Evolutionary conservation across 371 early-diverging fungal genomes (phyloP).

Genomic region (Mucor piriformis): DNA sequence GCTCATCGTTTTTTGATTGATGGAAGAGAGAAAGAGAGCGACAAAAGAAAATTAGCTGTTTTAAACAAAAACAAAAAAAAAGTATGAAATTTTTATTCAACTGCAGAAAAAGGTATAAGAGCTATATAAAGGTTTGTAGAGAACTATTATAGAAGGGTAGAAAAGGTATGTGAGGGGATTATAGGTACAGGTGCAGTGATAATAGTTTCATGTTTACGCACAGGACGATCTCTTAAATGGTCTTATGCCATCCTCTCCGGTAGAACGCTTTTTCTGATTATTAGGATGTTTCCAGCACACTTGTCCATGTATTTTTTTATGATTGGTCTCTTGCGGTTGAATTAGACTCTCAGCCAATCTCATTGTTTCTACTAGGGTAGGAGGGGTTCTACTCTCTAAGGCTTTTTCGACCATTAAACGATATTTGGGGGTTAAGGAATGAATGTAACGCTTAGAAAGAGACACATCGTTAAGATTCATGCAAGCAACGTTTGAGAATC

Average conservation of each 20-base stretch:
- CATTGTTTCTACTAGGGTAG: neutral
- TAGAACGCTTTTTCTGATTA: neutral
- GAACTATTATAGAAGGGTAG: too few species aligned
- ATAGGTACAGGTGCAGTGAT: neutral
- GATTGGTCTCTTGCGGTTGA: neutral
- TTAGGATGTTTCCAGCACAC: neutral
- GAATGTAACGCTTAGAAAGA: slow-evolving; percentile 1
- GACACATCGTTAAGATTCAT: slow-evolving; percentile 1
- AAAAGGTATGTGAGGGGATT: too few species aligned
- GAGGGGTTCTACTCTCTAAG: neutral
- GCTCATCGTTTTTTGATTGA: too few species aligned
- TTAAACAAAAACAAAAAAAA: too few species aligned
- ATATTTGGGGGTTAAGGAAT: neutral
- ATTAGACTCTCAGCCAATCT: neutral
- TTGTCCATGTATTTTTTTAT: neutral
- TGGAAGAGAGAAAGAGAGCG: too few species aligned
- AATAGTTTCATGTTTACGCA: neutral
- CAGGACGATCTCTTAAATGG: neutral
- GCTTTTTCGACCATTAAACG: neutral
- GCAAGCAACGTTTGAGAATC: neutral
- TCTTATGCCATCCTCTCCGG: neutral
- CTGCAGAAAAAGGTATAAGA: too few species aligned
- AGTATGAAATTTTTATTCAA: too few species aligned
- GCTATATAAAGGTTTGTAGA: too few species aligned
- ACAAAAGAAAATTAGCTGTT: too few species aligned